Evolutionary conservation across 1,139 yeast species (phyloP).

Genomic region (Kluyveromyces sp.): DNA sequence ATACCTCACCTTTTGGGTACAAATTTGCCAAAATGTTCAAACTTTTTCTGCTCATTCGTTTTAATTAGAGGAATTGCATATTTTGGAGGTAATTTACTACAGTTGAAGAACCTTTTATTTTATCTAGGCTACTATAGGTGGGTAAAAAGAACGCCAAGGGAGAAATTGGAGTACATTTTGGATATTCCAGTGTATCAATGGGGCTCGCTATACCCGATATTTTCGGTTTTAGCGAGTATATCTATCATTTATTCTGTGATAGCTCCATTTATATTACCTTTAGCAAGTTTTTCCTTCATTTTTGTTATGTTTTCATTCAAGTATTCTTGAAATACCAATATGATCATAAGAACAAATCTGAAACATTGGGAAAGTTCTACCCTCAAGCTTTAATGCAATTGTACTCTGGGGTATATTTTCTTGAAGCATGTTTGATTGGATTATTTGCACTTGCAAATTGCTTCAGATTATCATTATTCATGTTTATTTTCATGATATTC

Average conservation of each 20-base stretch:
- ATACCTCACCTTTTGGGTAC: constrained; percentile 64
- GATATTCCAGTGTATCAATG: constrained; percentile 45
- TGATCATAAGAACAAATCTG: constrained; percentile 44
- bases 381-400: constrained; percentile 69
- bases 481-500: constrained; percentile 36
- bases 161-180: constrained; percentile 40
- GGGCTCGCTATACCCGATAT: constrained; percentile 74
- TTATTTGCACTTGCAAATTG: constrained; percentile 54
- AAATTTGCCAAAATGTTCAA: constrained; percentile 74
- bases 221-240: constrained; percentile 69
- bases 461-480: constrained; percentile 33
- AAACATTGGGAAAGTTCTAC: constrained; percentile 62
- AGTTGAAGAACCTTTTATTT: constrained; percentile 42
- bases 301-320: constrained; percentile 60
- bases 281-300: constrained; percentile 50
- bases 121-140: constrained; percentile 35
- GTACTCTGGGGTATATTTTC: constrained; percentile 70
- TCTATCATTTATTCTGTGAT: constrained; percentile 70
- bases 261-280: constrained; percentile 66
- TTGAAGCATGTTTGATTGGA: constrained; percentile 73
- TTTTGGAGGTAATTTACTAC: constrained; percentile 59
- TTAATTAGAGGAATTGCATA: constrained; percentile 66
- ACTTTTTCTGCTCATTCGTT: constrained; percentile 69
- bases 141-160: constrained; percentile 52
- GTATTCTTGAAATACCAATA: constrained; percentile 55